Percentiles rank a stretch among this genome's conserved stretches.
Conservation (phyloP, 352 stramenopile genomes). For the Phytophthora capsici region DNA sequence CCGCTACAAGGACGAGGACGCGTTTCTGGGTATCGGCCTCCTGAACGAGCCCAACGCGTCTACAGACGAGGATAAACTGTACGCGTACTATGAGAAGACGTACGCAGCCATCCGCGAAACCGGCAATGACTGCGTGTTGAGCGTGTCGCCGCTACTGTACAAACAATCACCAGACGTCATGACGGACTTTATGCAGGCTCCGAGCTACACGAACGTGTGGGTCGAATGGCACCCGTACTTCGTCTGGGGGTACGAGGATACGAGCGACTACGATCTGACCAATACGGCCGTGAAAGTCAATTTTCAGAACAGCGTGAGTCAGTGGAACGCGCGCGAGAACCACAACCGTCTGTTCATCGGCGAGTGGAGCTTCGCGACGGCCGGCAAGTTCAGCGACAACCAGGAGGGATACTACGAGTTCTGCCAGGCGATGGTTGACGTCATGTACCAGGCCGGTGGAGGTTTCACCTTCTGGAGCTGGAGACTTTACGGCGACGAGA, state of each 20-base stretch:
- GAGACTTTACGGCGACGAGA: slow-evolving; percentile 66
- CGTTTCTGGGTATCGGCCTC: slow-evolving; percentile 73
- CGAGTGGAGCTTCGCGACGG: slow-evolving; percentile 55
- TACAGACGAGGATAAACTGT: slow-evolving; percentile 55
- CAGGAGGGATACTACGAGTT: slow-evolving; percentile 58
- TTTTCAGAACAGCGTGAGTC: slow-evolving; percentile 45
- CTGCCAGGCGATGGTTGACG: slow-evolving; percentile 53
- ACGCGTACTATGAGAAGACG: slow-evolving; percentile 75
- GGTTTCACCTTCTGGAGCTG: slow-evolving; percentile 81
- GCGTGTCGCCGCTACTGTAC: slow-evolving; percentile 56
- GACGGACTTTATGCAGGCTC: slow-evolving; percentile 54
- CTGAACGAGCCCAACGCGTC: slow-evolving; percentile 68
- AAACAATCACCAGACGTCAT: slow-evolving; percentile 58
- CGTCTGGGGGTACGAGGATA: slow-evolving; percentile 74
- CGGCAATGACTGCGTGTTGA: slow-evolving; percentile 73
- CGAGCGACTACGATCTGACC: slow-evolving; percentile 55
- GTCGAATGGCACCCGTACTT: slow-evolving; percentile 87
- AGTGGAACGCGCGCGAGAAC: slow-evolving; percentile 44
- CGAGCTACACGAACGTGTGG: slow-evolving; percentile 72
- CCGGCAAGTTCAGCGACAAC: slow-evolving; percentile 58
- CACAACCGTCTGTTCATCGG: slow-evolving; percentile 57
- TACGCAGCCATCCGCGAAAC: slow-evolving; percentile 66
- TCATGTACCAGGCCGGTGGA: slow-evolving; percentile 58
- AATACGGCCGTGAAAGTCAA: slow-evolving; percentile 48
- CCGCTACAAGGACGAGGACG: slow-evolving; percentile 66